Evolutionary conservation across 768 basidiomycete species (phyloP).

Genomic region (Boletus insuetus): DNA sequence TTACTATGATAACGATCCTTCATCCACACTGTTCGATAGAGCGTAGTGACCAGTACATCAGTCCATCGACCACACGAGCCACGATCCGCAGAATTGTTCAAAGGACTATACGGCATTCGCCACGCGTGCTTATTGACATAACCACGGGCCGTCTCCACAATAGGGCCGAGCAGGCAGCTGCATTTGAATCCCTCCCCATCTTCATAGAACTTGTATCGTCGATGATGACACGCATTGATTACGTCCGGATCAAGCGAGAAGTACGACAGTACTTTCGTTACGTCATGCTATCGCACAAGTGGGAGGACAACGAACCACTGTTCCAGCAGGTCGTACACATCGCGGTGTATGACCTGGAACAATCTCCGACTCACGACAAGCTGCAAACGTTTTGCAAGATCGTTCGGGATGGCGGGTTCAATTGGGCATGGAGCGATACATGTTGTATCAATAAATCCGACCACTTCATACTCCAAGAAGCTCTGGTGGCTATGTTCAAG

Average conservation of each 20-base stretch:
- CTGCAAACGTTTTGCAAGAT: neutral
- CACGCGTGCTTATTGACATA: neutral
- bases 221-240: neutral
- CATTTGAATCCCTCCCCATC: neutral
- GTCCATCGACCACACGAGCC: neutral
- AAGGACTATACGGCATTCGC: neutral
- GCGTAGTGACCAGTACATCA: neutral
- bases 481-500: neutral
- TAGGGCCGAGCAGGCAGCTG: neutral
- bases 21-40: neutral
- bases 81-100: neutral
- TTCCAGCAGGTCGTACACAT: neutral
- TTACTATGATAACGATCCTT: too few relatives aligned
- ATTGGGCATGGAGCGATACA: neutral
- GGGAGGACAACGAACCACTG: neutral
- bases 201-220: neutral
- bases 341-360: neutral
- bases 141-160: neutral
- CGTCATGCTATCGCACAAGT: neutral
- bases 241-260: neutral
- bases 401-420: neutral
- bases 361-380: neutral
- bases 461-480: neutral
- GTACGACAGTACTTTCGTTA: neutral
- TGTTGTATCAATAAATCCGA: neutral